A percentile compares a stretch with the other conserved stretches of the same genome.
Conservation (phyloP, 768 basidiomycete genomes). For the Collybiopsis confluens region DNA sequence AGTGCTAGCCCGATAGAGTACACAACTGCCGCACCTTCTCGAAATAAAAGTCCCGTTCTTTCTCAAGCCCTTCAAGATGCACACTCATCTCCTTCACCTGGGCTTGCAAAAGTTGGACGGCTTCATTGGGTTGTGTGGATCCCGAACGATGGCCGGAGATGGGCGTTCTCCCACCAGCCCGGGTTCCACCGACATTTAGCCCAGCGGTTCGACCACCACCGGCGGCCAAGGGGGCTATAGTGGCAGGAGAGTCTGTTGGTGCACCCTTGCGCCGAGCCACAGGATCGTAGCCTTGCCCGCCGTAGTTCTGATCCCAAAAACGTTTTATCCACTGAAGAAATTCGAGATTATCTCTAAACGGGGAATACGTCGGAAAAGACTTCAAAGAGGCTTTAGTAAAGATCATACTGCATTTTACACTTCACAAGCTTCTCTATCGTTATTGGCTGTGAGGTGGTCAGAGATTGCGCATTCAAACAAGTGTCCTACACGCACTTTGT, state of each 20-base stretch:
- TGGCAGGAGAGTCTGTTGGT: constrained; percentile 72
- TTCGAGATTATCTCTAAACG: constrained; percentile 87
- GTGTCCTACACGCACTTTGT: constrained; percentile 59
- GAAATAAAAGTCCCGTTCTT: constrained; percentile 98
- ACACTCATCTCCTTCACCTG: constrained; percentile 80
- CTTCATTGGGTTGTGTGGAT: constrained; percentile 63
- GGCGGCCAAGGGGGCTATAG: constrained; percentile 62
- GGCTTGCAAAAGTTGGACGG: constrained; percentile 59
- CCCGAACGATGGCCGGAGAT: constrained; percentile 64
- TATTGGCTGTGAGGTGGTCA: constrained; percentile 62
- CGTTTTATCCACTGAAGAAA: constrained; percentile 97
- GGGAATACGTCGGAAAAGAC: constrained; percentile 3
- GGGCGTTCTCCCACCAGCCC: constrained; percentile 72
- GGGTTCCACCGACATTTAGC: constrained; percentile 27
- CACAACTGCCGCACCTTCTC: constrained; percentile 66
- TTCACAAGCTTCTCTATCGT: constrained; percentile 91
- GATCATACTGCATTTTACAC: constrained; percentile 97
- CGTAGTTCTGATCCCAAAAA: constrained; percentile 92
- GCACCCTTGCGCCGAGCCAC: constrained; percentile 76
- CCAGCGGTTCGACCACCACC: constrained; percentile 22
- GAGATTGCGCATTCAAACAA: constrained; percentile 1
- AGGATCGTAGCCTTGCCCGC: constrained; percentile 84
- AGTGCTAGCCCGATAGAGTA: constrained; percentile 6
- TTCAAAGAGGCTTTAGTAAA: neutral
- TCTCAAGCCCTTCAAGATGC: constrained; percentile 89